These are phyloP conservation scores for Moesziomyces aphidis DNA, from an alignment of 1,284 basidiomycete genomes.

Conservation along the genomic window DNA sequence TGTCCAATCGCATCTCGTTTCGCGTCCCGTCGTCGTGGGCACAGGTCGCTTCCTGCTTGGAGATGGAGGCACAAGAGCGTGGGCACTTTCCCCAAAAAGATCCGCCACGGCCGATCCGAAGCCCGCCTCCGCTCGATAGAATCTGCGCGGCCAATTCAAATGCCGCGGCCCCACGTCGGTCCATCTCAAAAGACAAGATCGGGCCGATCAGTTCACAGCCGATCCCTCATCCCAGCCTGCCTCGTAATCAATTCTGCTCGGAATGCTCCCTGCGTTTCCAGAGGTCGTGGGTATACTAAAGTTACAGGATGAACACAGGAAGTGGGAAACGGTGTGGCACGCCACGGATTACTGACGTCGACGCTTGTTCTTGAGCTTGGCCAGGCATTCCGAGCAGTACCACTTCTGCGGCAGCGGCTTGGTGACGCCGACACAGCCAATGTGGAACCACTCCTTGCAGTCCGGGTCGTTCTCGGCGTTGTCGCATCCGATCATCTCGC, in stretches of 20 bases:
- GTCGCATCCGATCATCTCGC: slow-evolving; percentile 64
- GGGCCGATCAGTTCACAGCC: slow-evolving; percentile 1
- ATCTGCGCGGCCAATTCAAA: not conserved
- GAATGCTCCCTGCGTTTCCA: not conserved
- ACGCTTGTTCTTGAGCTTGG: slow-evolving; percentile 49
- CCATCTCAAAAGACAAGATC: not conserved
- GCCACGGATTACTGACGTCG: slow-evolving; percentile 26
- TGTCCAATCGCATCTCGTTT: not conserved
- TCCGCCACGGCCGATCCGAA: not conserved
- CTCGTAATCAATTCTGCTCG: not conserved
- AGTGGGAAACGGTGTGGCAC: not conserved
- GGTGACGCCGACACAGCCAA: slow-evolving; percentile 65
- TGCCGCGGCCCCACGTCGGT: slow-evolving; percentile 2
- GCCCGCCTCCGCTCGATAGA: too few species aligned
- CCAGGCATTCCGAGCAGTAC: slow-evolving; percentile 59
- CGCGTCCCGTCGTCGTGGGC: too few species aligned
- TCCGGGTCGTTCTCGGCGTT: slow-evolving; percentile 56
- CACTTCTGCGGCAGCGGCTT: slow-evolving; percentile 65
- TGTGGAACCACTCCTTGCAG: slow-evolving; percentile 68
- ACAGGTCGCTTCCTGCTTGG: too few species aligned
- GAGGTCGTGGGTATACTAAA: slow-evolving; percentile 9
- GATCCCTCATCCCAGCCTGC: too few species aligned
- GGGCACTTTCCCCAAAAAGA: not conserved
- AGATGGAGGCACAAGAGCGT: not conserved
- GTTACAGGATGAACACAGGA: not conserved